Evolutionary conservation across 306 rosid species (phyloP).

Genomic region (Sesbania bispinosa): DNA sequence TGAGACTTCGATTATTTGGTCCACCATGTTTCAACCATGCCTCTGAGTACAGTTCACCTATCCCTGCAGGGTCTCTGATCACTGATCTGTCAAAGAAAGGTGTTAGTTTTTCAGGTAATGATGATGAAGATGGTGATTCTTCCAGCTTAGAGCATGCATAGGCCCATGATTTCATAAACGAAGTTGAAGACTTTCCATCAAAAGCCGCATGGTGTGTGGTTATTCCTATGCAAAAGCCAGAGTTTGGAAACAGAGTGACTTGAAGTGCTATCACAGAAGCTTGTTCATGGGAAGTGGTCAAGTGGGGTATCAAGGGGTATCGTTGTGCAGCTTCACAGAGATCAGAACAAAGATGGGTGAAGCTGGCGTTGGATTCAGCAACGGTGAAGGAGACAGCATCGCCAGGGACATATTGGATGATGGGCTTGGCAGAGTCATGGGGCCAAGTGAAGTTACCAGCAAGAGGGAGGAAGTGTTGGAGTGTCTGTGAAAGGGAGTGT

Average conservation of each 20-base stretch:
- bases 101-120: conserved; percentile 10
- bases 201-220: conserved; percentile 31
- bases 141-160: background rate
- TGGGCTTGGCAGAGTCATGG: background rate
- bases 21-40: background rate
- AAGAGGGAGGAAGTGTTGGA: conserved; percentile 30
- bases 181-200: conserved; percentile 25
- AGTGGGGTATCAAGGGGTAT: background rate
- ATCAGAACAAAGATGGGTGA: background rate
- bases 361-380: conserved; percentile 21
- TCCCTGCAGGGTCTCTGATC: background rate
- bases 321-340: background rate
- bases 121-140: background rate
- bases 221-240: conserved; percentile 27
- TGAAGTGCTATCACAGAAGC: conserved; percentile 14
- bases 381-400: conserved; percentile 25
- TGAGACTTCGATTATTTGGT: conserved; percentile 5
- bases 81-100: conserved; percentile 5
- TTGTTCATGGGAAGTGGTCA: conserved; percentile 10
- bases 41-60: background rate
- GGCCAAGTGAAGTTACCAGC: conserved; percentile 29
- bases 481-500: conserved; percentile 27
- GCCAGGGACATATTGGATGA: background rate
- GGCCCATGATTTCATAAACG: conserved; percentile 26
- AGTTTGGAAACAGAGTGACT: conserved; percentile 22